Evolutionary conservation across 192 early-diverging fungal genomes (phyloP).

Genomic region (Backusella mclennaniae): DNA sequence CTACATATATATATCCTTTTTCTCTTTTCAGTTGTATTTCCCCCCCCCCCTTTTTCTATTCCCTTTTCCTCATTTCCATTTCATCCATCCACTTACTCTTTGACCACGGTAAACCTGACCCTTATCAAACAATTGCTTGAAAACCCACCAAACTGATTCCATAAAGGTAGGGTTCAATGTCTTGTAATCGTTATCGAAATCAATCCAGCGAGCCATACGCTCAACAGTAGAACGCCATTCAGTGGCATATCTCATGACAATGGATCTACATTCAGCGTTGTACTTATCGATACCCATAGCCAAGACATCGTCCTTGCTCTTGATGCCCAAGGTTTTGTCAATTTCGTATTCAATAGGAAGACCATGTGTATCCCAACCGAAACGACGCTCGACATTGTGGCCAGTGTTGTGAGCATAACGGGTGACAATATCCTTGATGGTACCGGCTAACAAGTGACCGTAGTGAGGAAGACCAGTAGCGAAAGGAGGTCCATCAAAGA

Average conservation of each 20-base stretch:
- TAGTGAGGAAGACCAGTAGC: slow-evolving; percentile 98
- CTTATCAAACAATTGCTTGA: slow-evolving; percentile 94
- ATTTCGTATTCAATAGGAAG: slow-evolving; percentile 92
- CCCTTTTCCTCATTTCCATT: not conserved
- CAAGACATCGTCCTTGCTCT: slow-evolving; percentile 84
- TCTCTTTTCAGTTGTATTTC: not conserved
- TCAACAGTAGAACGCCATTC: slow-evolving; percentile 96
- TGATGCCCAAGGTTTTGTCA: slow-evolving; percentile 89
- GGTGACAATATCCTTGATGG: slow-evolving; percentile 99
- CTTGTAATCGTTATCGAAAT: slow-evolving; percentile 99
- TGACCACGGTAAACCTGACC: slow-evolving; percentile 94
- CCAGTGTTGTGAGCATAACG: slow-evolving; percentile 94
- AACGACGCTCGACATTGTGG: slow-evolving; percentile 95
- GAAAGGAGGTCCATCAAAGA: slow-evolving; percentile 99
- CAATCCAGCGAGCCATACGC: slow-evolving; percentile 98
- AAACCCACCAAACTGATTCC: slow-evolving; percentile 99
- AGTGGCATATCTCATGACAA: slow-evolving; percentile 92
- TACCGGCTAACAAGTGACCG: slow-evolving; percentile 97
- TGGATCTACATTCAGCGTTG: slow-evolving; percentile 93
- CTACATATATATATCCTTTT: not conserved
- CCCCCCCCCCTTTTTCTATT: not conserved
- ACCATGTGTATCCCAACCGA: slow-evolving; percentile 97
- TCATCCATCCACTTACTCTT: slow-evolving; percentile 30
- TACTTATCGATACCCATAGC: slow-evolving; percentile 96
- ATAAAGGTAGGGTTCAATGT: slow-evolving; percentile 94